Conservation (phyloP, 371 early-diverging fungal genomes). For the Mycotypha africana region DNA sequence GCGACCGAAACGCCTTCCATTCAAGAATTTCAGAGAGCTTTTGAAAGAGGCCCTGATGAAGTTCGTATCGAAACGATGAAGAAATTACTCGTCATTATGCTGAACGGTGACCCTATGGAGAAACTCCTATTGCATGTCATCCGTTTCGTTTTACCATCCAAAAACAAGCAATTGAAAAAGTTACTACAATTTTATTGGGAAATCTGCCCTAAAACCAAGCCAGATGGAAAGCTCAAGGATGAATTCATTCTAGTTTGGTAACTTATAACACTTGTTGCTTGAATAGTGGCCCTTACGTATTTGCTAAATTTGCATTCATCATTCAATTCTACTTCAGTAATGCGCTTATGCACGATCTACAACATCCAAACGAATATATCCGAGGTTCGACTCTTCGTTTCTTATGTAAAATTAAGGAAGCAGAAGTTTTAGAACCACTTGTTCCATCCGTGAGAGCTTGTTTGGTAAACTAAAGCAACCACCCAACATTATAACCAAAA, state of each 20-base stretch:
- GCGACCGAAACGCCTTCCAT: slow-evolving; percentile 55
- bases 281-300: not conserved
- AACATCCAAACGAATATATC: slow-evolving; percentile 99
- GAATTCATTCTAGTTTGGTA: slow-evolving; percentile 97
- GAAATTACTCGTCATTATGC: slow-evolving; percentile 80
- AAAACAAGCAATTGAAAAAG: slow-evolving; percentile 94
- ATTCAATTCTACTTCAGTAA: too few species aligned
- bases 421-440: slow-evolving; percentile 93
- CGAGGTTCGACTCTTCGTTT: slow-evolving; percentile 94
- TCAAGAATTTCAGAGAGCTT: slow-evolving; percentile 69
- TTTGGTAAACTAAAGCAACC: too few species aligned
- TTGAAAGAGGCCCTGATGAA: slow-evolving; percentile 91
- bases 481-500: too few species aligned
- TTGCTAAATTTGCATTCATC: not conserved
- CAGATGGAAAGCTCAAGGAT: slow-evolving; percentile 91
- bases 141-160: slow-evolving; percentile 90
- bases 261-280: slow-evolving; percentile 6
- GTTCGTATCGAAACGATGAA: slow-evolving; percentile 92
- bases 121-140: slow-evolving; percentile 95
- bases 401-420: slow-evolving; percentile 90
- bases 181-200: slow-evolving; percentile 95
- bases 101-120: slow-evolving; percentile 90
- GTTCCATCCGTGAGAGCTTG: slow-evolving; percentile 86
- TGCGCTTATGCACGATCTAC: slow-evolving; percentile 94
- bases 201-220: slow-evolving; percentile 87